Percentiles rank a stretch among this genome's conserved stretches.
Evolutionary conservation across 495 filamentous ascomycete genomes (phyloP).

Genomic region (Penicillium cosmopolitanum): DNA sequence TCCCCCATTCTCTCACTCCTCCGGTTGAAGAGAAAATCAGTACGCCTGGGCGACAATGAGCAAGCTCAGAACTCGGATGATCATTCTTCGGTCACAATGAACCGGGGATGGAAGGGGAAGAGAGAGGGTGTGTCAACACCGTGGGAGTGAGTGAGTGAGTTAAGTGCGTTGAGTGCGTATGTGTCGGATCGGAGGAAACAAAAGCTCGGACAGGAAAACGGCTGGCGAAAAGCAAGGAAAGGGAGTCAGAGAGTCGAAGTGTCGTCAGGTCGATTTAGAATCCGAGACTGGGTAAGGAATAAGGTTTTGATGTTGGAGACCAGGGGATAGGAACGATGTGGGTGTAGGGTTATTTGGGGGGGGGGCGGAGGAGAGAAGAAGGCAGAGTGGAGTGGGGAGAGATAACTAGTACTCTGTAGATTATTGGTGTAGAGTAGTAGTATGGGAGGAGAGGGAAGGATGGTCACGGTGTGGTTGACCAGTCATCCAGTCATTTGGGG

Average conservation of each 20-base stretch:
- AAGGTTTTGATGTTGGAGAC: background rate
- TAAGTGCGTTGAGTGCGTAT: slow-evolving; percentile 1
- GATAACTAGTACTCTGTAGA: background rate
- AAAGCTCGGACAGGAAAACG: slow-evolving; percentile 1
- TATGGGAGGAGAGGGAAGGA: too few species aligned
- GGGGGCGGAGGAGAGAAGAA: background rate
- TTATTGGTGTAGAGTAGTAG: too few species aligned
- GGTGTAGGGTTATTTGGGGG: too few species aligned
- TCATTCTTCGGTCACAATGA: slow-evolving; percentile 44
- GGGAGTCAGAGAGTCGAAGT: slow-evolving; percentile 17
- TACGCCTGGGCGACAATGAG: slow-evolving; percentile 40
- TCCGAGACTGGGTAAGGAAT: background rate
- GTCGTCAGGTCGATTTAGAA: slow-evolving; percentile 13
- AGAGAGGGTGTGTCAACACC: slow-evolving; percentile 7
- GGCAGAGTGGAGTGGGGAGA: slow-evolving; percentile 5
- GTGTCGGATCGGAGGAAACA: background rate
- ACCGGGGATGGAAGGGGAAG: slow-evolving; percentile 16
- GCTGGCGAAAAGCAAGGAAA: slow-evolving; percentile 2
- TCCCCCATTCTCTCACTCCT: slow-evolving; percentile 44
- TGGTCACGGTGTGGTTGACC: too few species aligned
- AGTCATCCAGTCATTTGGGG: background rate
- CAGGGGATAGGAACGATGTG: too few species aligned
- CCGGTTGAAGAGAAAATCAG: slow-evolving; percentile 37
- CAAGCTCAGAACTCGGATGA: slow-evolving; percentile 31
- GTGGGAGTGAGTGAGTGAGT: background rate